Percentiles rank a stretch among this genome's conserved stretches.
Evolutionary conservation across 2,329 filamentous ascomycete genomes (phyloP).

Genomic region (Beauveria sp.): DNA sequence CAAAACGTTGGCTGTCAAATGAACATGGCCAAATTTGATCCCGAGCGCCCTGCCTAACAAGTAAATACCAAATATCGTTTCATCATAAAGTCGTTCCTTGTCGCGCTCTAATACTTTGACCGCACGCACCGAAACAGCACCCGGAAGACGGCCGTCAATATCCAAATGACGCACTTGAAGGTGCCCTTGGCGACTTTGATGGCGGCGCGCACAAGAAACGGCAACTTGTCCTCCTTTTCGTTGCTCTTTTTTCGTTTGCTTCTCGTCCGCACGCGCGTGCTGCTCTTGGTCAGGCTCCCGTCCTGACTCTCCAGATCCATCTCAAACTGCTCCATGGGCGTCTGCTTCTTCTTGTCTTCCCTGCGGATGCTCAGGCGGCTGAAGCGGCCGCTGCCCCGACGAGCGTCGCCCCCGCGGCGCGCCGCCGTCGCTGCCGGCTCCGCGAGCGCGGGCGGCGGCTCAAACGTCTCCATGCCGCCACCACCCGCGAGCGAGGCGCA

Average conservation of each 20-base stretch:
- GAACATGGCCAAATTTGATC: background rate
- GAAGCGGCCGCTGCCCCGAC: constrained; percentile 16
- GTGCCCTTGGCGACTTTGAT: constrained; percentile 44
- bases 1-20: background rate
- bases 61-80: background rate
- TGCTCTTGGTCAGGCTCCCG: constrained; percentile 30
- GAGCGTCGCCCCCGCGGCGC: constrained; percentile 3
- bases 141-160: constrained; percentile 45
- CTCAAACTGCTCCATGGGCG: constrained; percentile 48
- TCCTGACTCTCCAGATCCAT: constrained; percentile 57
- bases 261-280: background rate
- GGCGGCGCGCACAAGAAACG: constrained; percentile 38
- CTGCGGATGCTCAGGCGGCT: constrained; percentile 20
- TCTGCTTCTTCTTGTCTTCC: constrained; percentile 21
- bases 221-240: constrained; percentile 40
- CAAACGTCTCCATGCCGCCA: constrained; percentile 44
- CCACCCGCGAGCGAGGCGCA: constrained; percentile 18
- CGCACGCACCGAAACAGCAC: constrained; percentile 44
- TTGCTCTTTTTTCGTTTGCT: constrained; percentile 27
- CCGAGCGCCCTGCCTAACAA: background rate
- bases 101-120: constrained; percentile 29
- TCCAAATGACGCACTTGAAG: constrained; percentile 53
- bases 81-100: background rate
- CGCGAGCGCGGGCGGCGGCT: constrained; percentile 42
- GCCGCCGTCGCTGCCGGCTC: constrained; percentile 16